phyloP scores from a whole-genome alignment of 148 eudicot genomes.

The Amaranthus hypochondriacus region DNA sequence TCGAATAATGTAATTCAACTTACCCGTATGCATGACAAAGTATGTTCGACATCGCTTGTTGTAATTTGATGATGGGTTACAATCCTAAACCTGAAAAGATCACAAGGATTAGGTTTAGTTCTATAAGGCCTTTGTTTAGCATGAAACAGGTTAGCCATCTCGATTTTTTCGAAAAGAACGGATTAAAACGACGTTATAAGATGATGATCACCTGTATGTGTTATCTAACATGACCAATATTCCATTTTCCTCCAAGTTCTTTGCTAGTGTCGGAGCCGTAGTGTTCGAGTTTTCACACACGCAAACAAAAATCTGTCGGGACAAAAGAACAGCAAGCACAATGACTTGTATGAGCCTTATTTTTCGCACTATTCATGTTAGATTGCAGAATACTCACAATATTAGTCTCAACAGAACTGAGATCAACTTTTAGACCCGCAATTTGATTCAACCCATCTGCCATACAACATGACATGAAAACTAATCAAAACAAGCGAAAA shows the following conservation, averaged over 20 bases:
- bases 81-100: slow-evolving; percentile 57
- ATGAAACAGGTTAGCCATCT: neutral
- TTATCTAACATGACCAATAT: slow-evolving; percentile 59
- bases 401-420: slow-evolving; percentile 75
- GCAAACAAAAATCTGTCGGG: slow-evolving; percentile 53
- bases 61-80: slow-evolving; percentile 85
- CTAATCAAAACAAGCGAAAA: neutral
- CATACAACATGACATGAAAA: slow-evolving; percentile 4
- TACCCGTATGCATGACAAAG: slow-evolving; percentile 79
- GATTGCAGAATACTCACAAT: slow-evolving; percentile 54
- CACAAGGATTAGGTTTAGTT: neutral
- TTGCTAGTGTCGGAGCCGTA: slow-evolving; percentile 47
- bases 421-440: slow-evolving; percentile 68
- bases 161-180: neutral
- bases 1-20: too few relatives aligned
- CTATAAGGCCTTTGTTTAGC: neutral
- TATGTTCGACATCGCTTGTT: slow-evolving; percentile 55
- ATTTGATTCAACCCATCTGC: slow-evolving; percentile 76
- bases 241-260: slow-evolving; percentile 59
- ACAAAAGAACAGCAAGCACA: neutral
- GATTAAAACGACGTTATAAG: neutral
- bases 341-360: neutral
- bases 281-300: slow-evolving; percentile 45
- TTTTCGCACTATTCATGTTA: neutral
- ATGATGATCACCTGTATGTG: slow-evolving; percentile 45